Evolutionary conservation across 805 yeast species (phyloP).

Genomic region (Wickerhamiella sorbophila): DNA sequence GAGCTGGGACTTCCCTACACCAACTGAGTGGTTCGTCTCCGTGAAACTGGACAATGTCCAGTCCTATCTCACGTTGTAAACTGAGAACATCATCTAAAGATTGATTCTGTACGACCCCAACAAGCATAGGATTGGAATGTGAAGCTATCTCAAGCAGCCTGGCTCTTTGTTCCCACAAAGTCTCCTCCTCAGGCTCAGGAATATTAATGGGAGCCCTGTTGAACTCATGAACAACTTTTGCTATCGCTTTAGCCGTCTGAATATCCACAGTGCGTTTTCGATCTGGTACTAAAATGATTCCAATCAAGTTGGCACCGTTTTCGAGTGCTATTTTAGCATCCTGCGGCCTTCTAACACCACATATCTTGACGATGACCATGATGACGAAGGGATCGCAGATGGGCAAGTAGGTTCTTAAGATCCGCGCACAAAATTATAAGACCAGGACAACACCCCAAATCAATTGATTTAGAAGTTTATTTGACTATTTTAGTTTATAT

Average conservation of each 20-base stretch:
- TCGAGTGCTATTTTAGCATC: slow-evolving; percentile 62
- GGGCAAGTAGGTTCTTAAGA: too few species aligned
- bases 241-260: slow-evolving; percentile 34
- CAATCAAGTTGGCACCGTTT: slow-evolving; percentile 61
- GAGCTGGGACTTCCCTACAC: slow-evolving; percentile 30
- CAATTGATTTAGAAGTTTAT: too few species aligned
- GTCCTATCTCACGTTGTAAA: slow-evolving; percentile 29
- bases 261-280: slow-evolving; percentile 53
- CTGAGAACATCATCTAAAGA: slow-evolving; percentile 42
- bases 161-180: background rate
- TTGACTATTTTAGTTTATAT: too few species aligned
- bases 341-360: slow-evolving; percentile 59
- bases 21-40: slow-evolving; percentile 52
- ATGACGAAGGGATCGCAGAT: background rate
- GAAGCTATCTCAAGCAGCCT: background rate
- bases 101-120: slow-evolving; percentile 88
- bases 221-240: slow-evolving; percentile 21
- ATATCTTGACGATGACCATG: slow-evolving; percentile 52
- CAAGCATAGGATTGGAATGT: slow-evolving; percentile 28
- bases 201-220: background rate
- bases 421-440: too few species aligned
- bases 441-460: too few species aligned
- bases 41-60: slow-evolving; percentile 81
- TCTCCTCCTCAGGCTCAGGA: background rate
- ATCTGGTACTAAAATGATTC: slow-evolving; percentile 77